These are phyloP conservation scores for Trifolium repens DNA, from an alignment of 306 rosid species.

Conservation along the genomic window DNA sequence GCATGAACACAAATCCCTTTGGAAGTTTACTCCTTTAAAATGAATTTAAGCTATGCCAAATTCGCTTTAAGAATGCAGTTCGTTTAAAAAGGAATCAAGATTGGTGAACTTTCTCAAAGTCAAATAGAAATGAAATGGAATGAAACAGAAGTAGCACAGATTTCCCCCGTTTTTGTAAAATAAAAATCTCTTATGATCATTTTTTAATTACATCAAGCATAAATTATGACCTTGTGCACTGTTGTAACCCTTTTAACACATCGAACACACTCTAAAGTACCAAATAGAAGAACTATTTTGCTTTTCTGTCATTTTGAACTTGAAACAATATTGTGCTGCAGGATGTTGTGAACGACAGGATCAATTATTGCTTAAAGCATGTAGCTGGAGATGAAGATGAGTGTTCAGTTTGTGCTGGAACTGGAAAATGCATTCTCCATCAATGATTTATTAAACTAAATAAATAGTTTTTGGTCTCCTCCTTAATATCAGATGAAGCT, in stretches of 20 bases:
- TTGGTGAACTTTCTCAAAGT: neutral
- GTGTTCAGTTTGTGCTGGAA: slow-evolving; percentile 85
- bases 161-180: neutral
- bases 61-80: slow-evolving; percentile 4
- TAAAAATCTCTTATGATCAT: no score
- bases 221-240: neutral
- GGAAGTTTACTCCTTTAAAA: slow-evolving; percentile 13
- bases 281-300: neutral
- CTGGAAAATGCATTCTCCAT: slow-evolving; percentile 41
- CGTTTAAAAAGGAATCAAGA: no score
- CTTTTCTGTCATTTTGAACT: slow-evolving; percentile 37
- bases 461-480: neutral
- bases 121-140: neutral
- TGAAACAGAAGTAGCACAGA: no score
- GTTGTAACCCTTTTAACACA: neutral
- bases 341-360: slow-evolving; percentile 89
- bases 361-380: slow-evolving; percentile 75
- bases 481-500: neutral
- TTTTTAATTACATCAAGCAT: neutral
- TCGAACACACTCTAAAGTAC: slow-evolving; percentile 1
- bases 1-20: slow-evolving; percentile 15
- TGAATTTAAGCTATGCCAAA: slow-evolving; percentile 7
- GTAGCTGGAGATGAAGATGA: slow-evolving; percentile 77
- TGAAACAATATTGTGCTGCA: slow-evolving; percentile 48
- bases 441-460: neutral